A percentile compares a stretch with the other conserved stretches of the same genome.
Conservation (phyloP, 2,329 filamentous ascomycete species). For the Penicillium sp. region DNA sequence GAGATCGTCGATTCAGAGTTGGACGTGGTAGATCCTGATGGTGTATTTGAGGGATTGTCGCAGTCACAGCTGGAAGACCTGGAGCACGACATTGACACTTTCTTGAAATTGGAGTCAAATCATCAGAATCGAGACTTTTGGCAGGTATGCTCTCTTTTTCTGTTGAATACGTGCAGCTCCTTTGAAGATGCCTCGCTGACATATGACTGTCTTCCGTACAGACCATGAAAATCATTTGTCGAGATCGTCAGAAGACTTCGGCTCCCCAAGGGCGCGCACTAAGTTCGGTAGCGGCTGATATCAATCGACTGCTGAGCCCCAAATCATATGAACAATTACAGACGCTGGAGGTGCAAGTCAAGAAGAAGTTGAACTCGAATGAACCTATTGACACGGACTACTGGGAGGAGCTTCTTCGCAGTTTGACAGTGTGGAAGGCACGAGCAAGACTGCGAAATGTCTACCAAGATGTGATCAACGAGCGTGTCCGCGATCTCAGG, state of each 20-base stretch:
- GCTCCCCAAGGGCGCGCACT: constrained; percentile 67
- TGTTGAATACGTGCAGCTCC: not conserved
- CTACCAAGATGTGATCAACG: constrained; percentile 67
- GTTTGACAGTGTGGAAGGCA: constrained; percentile 83
- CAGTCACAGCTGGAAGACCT: constrained; percentile 65
- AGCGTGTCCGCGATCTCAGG: constrained; percentile 60
- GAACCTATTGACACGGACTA: constrained; percentile 95
- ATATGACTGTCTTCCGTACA: constrained; percentile 26
- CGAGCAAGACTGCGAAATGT: constrained; percentile 76
- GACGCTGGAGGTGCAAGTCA: constrained; percentile 78
- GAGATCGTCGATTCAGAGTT: constrained; percentile 72
- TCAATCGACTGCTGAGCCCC: constrained; percentile 77
- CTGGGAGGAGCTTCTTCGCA: constrained; percentile 87
- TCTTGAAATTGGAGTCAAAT: constrained; percentile 73
- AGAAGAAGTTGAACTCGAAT: constrained; percentile 75
- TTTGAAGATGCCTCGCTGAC: constrained; percentile 5
- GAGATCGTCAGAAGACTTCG: constrained; percentile 64
- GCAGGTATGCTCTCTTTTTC: constrained; percentile 48
- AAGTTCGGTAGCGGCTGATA: constrained; percentile 75
- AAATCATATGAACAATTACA: constrained; percentile 86
- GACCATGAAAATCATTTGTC: constrained; percentile 78
- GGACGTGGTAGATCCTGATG: constrained; percentile 70
- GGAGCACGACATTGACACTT: constrained; percentile 74
- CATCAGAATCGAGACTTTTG: constrained; percentile 78
- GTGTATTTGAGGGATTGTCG: constrained; percentile 68